phyloP scores from a whole-genome alignment of 2,329 filamentous ascomycete species.

The Fusarium foetens region DNA sequence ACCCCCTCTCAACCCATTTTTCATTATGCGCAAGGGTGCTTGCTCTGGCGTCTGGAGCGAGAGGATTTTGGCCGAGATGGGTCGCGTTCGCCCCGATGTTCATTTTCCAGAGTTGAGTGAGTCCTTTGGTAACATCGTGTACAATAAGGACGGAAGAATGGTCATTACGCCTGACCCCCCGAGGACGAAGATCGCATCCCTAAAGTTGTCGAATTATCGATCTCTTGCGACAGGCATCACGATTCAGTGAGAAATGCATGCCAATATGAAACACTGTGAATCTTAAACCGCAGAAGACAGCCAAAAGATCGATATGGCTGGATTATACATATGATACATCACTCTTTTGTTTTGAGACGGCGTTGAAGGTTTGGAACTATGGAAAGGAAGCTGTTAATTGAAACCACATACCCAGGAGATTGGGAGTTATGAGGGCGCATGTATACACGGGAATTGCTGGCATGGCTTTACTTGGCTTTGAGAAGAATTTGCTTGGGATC shows the following conservation, averaged over 20 bases:
- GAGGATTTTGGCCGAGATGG: slow-evolving; percentile 69
- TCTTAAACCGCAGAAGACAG: background rate
- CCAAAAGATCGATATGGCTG: background rate
- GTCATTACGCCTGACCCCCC: slow-evolving; percentile 66
- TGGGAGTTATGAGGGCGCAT: slow-evolving; percentile 44
- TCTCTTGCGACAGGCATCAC: slow-evolving; percentile 56
- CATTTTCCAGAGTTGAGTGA: slow-evolving; percentile 72
- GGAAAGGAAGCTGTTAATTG: slow-evolving; percentile 36
- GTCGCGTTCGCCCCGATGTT: slow-evolving; percentile 65
- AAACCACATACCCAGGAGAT: slow-evolving; percentile 43
- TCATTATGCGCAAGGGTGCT: slow-evolving; percentile 67
- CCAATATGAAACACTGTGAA: background rate
- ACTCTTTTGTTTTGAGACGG: slow-evolving; percentile 30
- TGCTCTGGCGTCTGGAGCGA: slow-evolving; percentile 80
- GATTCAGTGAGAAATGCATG: slow-evolving; percentile 44
- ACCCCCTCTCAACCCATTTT: slow-evolving; percentile 78
- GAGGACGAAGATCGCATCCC: slow-evolving; percentile 62
- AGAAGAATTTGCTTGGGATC: slow-evolving; percentile 33
- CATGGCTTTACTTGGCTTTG: slow-evolving; percentile 15
- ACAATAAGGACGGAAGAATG: slow-evolving; percentile 68
- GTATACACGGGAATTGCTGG: slow-evolving; percentile 32
- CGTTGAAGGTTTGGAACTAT: slow-evolving; percentile 35
- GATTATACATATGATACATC: background rate
- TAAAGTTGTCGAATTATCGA: slow-evolving; percentile 68
- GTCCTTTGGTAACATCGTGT: slow-evolving; percentile 68